Evolutionary conservation across 306 rosid genomes (phyloP).

Genomic region (Acacia acuminata): DNA sequence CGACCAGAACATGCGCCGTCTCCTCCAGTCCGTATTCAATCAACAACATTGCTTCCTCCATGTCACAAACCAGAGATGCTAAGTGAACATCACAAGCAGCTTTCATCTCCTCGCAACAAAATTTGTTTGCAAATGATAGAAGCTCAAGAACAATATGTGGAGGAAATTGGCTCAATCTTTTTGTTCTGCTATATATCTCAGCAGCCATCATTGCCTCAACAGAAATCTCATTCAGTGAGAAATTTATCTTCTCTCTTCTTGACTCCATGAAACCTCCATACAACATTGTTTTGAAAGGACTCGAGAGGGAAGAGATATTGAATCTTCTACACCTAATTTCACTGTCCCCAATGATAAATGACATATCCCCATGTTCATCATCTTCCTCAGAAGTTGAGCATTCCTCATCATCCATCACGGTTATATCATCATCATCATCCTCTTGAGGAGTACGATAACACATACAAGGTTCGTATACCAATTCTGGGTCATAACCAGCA

Average conservation of each 20-base stretch:
- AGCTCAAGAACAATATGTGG: conserved; percentile 58
- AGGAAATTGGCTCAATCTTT: conserved; percentile 46
- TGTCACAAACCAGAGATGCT: conserved; percentile 64
- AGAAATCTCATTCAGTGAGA: conserved; percentile 62
- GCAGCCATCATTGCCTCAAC: conserved; percentile 67
- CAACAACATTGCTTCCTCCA: conserved; percentile 62
- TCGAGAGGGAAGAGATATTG: conserved; percentile 66
- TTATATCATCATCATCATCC: conserved; percentile 11
- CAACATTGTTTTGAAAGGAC: conserved; percentile 74
- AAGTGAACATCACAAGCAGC: conserved; percentile 64
- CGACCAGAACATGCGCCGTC: conserved; percentile 66
- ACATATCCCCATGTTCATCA: conserved; percentile 50
- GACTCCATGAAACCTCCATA: conserved; percentile 72
- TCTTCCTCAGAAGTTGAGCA: conserved; percentile 69
- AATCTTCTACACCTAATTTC: conserved; percentile 69
- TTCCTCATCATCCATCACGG: conserved; percentile 32
- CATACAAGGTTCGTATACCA: conserved; percentile 54
- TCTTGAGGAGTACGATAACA: conserved; percentile 37
- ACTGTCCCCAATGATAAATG: conserved; percentile 62
- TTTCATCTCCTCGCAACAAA: conserved; percentile 89
- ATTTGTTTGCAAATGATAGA: conserved; percentile 62
- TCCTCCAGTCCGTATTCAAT: conserved; percentile 83
- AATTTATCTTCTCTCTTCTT: conserved; percentile 69
- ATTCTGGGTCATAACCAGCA: conserved; percentile 67
- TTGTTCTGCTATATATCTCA: conserved; percentile 72